Base-by-base conservation (phyloP, 495 filamentous ascomycete species). In the Aspergillus cristatus region DNA sequence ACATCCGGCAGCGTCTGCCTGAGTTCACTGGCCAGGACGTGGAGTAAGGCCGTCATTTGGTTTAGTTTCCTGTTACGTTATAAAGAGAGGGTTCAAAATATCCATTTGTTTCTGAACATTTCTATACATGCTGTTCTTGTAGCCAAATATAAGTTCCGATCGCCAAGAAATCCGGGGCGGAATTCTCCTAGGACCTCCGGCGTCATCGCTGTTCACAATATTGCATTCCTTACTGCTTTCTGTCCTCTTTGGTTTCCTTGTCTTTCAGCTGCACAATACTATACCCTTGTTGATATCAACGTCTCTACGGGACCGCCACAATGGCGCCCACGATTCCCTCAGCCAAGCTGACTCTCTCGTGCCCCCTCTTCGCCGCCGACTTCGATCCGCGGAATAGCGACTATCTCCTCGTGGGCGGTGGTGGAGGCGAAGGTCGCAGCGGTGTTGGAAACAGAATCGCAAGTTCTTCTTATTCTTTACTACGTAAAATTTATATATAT, bases 381-480 rank as follows among this genome's bases (percentile, higher is more conserved):
- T 96, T 96, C 58, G 84, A 91, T 52, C 82, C 85, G 35, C 70
- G 81, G 48, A 76, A 91, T 65, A 74, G 76, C 40, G 70, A 74
- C 42, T 74, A 75, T 33, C 67, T 96, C 18, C 63, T 94, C 7
- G 86, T 95, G n/a, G 90, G 80, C 25, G 90, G 91, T 18, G 91
- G 91, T 34, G 90, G 90, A 42, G 90, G 90, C 14, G 80, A 87
- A 51, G 78, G 82, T 28, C 77, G 80, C 40, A 91, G 74, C 51
- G 91, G 89, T 32, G 86, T 96, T 24, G 76, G 78, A 18, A 98
- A 96, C 61, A 90, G 89, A 62, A 87, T 97, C 56, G 85, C 82
- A 55, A 65, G 75, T 66, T 20, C 36, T 42, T 34, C 43, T 16
- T 31, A 37, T 39, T 32, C 10, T 35, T 16, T 17, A 15, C 17